phyloP scores from a whole-genome alignment of 129 eudicot species.

The Smallanthus sonchifolius region DNA sequence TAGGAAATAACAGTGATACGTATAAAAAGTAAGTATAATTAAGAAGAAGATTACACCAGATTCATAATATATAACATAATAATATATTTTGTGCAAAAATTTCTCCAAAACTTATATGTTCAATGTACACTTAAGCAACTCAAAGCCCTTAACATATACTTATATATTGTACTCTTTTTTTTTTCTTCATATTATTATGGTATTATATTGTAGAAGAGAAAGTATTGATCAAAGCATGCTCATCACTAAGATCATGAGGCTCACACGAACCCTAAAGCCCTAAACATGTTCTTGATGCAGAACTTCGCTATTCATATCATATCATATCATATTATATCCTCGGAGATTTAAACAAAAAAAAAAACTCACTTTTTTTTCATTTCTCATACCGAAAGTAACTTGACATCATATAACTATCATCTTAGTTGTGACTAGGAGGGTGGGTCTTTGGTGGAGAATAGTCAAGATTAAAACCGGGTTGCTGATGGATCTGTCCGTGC shows the following conservation, averaged over 20 bases:
- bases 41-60: neutral
- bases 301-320: neutral
- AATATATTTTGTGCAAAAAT: neutral
- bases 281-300: neutral
- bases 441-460: constrained; percentile 82
- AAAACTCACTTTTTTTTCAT: neutral
- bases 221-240: neutral
- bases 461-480: constrained; percentile 66
- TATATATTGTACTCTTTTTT: neutral
- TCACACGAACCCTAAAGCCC: neutral
- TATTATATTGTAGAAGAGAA: neutral
- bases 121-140: neutral
- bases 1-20: neutral
- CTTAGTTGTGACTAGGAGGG: constrained; percentile 77
- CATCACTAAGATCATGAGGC: neutral
- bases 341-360: neutral
- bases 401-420: neutral
- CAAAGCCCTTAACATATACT: neutral
- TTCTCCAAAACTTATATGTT: neutral
- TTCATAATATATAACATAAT: neutral
- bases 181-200: neutral
- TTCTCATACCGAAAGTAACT: constrained; percentile 3
- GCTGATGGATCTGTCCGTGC: constrained; percentile 27
- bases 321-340: neutral
- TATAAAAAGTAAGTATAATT: too few species aligned